phyloP scores from a whole-genome alignment of 495 filamentous ascomycete genomes.

The Penicillium antarcticum region DNA sequence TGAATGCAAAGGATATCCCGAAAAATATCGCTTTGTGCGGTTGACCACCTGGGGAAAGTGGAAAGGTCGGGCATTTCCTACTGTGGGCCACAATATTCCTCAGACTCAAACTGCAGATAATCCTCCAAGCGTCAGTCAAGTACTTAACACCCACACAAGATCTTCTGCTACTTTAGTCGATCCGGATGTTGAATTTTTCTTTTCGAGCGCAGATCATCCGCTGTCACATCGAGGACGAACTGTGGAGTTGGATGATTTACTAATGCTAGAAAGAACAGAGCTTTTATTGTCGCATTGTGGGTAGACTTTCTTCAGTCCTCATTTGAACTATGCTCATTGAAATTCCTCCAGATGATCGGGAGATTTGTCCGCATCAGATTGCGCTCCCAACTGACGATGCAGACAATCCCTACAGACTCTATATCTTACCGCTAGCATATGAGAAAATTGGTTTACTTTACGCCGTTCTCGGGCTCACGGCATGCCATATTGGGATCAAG shows the following conservation, averaged over 20 bases:
- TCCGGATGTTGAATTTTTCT: background rate
- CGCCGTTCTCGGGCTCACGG: conserved; percentile 33
- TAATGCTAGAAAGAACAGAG: conserved; percentile 6
- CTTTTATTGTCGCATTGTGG: conserved; percentile 28
- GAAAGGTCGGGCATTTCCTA: conserved; percentile 19
- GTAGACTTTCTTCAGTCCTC: background rate
- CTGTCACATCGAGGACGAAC: background rate
- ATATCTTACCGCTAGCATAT: conserved; percentile 34
- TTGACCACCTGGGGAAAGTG: conserved; percentile 37
- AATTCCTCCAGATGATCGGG: conserved; percentile 29
- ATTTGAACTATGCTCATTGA: no score
- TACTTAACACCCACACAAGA: background rate
- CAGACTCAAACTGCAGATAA: background rate
- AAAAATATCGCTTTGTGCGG: conserved; percentile 39
- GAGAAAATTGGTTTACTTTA: conserved; percentile 34
- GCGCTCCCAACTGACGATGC: conserved; percentile 19
- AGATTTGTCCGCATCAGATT: conserved; percentile 39
- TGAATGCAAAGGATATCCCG: conserved; percentile 36
- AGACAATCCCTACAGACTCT: conserved; percentile 35
- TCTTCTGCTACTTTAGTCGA: no score
- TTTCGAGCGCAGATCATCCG: background rate
- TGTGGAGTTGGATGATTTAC: conserved; percentile 2
- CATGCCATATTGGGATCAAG: conserved; percentile 31
- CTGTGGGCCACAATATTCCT: background rate
- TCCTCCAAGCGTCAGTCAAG: conserved; percentile 3